Base-by-base conservation (phyloP, 306 rosid species). In the Luffa aegyptiaca region DNA sequence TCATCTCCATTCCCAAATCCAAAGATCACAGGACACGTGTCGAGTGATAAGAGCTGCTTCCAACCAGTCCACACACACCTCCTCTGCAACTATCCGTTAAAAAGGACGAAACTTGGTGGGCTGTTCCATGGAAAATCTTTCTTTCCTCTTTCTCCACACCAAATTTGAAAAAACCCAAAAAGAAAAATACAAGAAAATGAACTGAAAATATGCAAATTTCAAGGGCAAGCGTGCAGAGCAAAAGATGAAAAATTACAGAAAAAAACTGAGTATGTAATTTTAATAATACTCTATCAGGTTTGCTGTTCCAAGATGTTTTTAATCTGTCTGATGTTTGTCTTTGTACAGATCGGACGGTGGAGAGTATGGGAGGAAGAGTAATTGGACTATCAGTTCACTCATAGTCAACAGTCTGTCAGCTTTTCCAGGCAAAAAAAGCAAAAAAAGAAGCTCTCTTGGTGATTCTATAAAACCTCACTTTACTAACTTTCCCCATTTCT, bases 341-440 rank as follows among this genome's bases (percentile, higher is more conserved):
- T 49, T 48, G 31, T 31, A 73, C 59, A 26, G 57, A 73, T 73
- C 78, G 16, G 20, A 73, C 78, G 78, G 78, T 73, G 78, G 44
- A 73, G 78, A 73, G 3, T 48, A 14, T 26, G 41, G 77, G 58
- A 46, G 77, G 21, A 73, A 26, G 39, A 10, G 44, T 26, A 35
- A 51, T 52, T 75, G 64, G 63, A 75, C 63, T 75, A 51, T 75
- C 79, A 75, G 79, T 53, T 75, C 79, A 75, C 64, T 53, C 63
- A 36, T 75, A 52, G 79, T 75, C 79, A 75, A 53, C 79, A 75
- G 64, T 75, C 49, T 75, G 79, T 75, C 79, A 75, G 79, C 79
- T 75, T 75, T 75, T 75, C 13, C 79, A 75, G 64, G 8, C 17
- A 65, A 26, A 31, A 73, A 73, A 16, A 72, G 17, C 16, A 14